These are phyloP conservation scores for Penicillium expansum DNA, from an alignment of 2,329 filamentous ascomycete species.

Conservation along the genomic window DNA sequence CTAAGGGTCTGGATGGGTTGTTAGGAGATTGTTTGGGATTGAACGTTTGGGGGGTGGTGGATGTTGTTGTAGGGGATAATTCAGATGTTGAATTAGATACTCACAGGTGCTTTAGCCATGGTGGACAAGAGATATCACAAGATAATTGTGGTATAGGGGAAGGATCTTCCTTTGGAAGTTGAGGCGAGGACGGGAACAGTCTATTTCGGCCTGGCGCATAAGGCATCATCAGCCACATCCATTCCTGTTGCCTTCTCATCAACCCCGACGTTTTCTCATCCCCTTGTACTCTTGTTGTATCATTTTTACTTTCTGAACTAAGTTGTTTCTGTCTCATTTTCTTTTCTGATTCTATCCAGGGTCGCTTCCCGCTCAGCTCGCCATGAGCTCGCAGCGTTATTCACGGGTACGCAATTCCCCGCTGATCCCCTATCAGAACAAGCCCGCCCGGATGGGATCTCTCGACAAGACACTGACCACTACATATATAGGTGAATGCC, in stretches of 20 bases:
- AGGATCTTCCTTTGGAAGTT: background rate
- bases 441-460: constrained; percentile 12
- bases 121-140: constrained; percentile 1
- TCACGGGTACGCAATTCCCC: constrained; percentile 42
- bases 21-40: constrained; percentile 5
- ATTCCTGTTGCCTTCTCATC: constrained; percentile 23
- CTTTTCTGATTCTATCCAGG: constrained; percentile 21
- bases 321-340: constrained; percentile 13
- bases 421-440: constrained; percentile 19
- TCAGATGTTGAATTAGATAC: background rate
- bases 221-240: constrained; percentile 22
- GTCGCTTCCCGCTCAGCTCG: constrained; percentile 36
- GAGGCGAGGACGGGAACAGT: constrained; percentile 10
- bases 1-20: constrained; percentile 22
- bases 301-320: constrained; percentile 14
- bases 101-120: constrained; percentile 29
- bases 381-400: constrained; percentile 52
- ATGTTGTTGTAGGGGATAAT: background rate
- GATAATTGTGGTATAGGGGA: background rate
- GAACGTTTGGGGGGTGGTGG: background rate
- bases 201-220: constrained; percentile 12
- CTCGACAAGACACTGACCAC: constrained; percentile 11
- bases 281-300: constrained; percentile 18
- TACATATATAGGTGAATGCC: constrained; percentile 40
- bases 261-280: constrained; percentile 22